Evolutionary conservation across 2,329 filamentous ascomycete genomes (phyloP).

Genomic region (Colletotrichum tanaceti): DNA sequence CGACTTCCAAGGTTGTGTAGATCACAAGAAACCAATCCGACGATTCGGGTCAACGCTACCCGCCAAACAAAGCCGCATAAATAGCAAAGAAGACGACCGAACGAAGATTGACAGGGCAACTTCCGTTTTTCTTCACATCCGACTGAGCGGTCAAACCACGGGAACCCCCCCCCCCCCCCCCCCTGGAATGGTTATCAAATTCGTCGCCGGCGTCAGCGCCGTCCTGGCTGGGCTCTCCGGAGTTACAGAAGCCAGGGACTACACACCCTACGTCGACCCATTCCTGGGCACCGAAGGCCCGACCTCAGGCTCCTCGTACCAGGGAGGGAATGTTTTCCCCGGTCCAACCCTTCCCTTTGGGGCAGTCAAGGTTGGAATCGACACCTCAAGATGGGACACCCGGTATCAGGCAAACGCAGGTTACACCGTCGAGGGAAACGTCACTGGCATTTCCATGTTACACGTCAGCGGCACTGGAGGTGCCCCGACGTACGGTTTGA

Average conservation of each 20-base stretch:
- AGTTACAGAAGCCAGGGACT: constrained; percentile 21
- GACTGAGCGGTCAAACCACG: not conserved
- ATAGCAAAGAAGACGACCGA: not conserved
- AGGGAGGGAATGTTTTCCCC: constrained; percentile 58
- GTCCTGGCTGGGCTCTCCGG: not conserved
- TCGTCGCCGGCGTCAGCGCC: constrained; percentile 8
- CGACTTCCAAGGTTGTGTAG: constrained; percentile 25
- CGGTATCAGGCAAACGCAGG: constrained; percentile 50
- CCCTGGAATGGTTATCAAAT: constrained; percentile 11
- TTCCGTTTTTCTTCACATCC: not conserved
- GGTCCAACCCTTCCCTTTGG: constrained; percentile 58
- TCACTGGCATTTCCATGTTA: constrained; percentile 64
- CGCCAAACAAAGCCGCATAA: constrained; percentile 6
- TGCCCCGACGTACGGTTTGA: constrained; percentile 68
- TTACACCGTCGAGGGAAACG: constrained; percentile 55
- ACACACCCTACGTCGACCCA: constrained; percentile 54
- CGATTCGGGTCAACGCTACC: constrained; percentile 22
- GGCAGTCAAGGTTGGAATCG: constrained; percentile 58
- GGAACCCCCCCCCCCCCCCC: too few relatives aligned
- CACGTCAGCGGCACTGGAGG: constrained; percentile 69
- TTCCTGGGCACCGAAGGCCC: constrained; percentile 63
- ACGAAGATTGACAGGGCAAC: not conserved
- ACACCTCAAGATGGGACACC: constrained; percentile 48
- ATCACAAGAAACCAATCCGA: constrained; percentile 27
- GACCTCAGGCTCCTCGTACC: constrained; percentile 55